These are phyloP conservation scores for Pseudogymnoascus sp. DNA, from an alignment of 2,329 filamentous ascomycete genomes.

Conservation along the genomic window DNA sequence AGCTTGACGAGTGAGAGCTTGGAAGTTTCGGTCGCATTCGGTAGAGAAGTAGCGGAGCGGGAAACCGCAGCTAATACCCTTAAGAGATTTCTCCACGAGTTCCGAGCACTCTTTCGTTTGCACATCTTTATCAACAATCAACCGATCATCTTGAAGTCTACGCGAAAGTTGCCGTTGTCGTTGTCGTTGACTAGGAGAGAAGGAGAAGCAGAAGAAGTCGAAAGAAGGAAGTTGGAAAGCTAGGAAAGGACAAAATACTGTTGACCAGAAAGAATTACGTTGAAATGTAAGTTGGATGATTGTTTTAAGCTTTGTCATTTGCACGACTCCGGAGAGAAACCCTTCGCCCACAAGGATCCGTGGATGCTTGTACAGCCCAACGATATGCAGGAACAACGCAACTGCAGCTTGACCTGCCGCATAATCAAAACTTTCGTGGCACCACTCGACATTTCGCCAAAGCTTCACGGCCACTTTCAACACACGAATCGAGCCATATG, in stretches of 20 bases:
- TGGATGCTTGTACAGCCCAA: not conserved
- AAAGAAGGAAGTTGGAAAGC: not conserved
- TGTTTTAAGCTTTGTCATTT: slow-evolving; percentile 6
- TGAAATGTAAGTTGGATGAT: slow-evolving; percentile 5
- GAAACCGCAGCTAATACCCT: slow-evolving; percentile 10
- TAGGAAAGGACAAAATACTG: slow-evolving; percentile 4
- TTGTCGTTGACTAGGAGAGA: slow-evolving; percentile 10
- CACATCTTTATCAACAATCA: slow-evolving; percentile 9
- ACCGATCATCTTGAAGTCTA: not conserved
- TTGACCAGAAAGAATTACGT: slow-evolving; percentile 4
- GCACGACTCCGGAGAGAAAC: not conserved
- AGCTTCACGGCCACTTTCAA: not conserved
- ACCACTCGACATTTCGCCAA: slow-evolving; percentile 1
- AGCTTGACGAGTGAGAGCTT: slow-evolving; percentile 4
- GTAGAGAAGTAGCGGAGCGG: slow-evolving; percentile 9
- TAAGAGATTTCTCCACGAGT: slow-evolving; percentile 11
- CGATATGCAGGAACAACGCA: slow-evolving; percentile 6
- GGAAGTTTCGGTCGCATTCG: slow-evolving; percentile 9
- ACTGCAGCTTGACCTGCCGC: slow-evolving; percentile 3
- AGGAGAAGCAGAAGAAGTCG: slow-evolving; percentile 6
- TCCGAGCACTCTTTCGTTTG: slow-evolving; percentile 8
- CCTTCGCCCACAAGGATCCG: not conserved
- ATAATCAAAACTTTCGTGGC: slow-evolving; percentile 1
- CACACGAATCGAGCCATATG: not conserved
- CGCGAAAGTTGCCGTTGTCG: slow-evolving; percentile 5